Conservation (phyloP, 2,329 filamentous ascomycete species). For the Ophiostoma perfectum region DNA sequence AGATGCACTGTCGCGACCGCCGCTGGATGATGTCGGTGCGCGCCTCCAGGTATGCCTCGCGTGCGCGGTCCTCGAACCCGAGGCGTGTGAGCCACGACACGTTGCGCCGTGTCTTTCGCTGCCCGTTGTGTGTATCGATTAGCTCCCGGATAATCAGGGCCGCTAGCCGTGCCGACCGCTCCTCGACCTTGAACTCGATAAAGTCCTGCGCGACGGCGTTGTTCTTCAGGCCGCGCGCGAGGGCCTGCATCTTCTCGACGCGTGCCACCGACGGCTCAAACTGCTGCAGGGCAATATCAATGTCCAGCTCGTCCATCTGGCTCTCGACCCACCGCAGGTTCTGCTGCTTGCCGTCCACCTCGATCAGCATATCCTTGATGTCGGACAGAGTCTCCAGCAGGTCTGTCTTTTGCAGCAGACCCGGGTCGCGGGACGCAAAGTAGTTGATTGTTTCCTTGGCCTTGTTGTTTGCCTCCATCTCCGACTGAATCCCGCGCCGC, state of each 20-base stretch:
- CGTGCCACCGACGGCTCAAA: conserved; percentile 79
- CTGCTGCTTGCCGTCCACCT: conserved; percentile 94
- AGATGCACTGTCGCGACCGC: conserved; percentile 83
- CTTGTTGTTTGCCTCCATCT: conserved; percentile 82
- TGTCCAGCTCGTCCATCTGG: conserved; percentile 93
- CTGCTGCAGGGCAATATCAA: conserved; percentile 84
- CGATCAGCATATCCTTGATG: conserved; percentile 83
- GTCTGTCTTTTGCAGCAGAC: conserved; percentile 71
- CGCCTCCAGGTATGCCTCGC: conserved; percentile 79
- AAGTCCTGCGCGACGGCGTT: conserved; percentile 87
- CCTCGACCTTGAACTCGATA: conserved; percentile 84
- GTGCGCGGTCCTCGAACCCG: conserved; percentile 83
- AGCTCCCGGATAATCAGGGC: conserved; percentile 71
- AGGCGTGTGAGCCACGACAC: conserved; percentile 79
- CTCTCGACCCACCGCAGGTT: conserved; percentile 93
- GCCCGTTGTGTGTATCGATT: conserved; percentile 69
- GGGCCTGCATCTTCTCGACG: conserved; percentile 76
- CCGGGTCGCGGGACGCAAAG: conserved; percentile 71
- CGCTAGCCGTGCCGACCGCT: conserved; percentile 72
- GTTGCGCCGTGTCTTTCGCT: conserved; percentile 70
- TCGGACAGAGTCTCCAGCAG: conserved; percentile 72
- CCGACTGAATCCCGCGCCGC: conserved; percentile 75
- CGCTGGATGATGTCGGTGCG: conserved; percentile 73
- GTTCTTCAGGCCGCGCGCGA: conserved; percentile 75
- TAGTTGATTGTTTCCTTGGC: conserved; percentile 81